These are phyloP conservation scores for Alternaria infectoria DNA, from an alignment of 2,329 filamentous ascomycete genomes.

Conservation along the genomic window DNA sequence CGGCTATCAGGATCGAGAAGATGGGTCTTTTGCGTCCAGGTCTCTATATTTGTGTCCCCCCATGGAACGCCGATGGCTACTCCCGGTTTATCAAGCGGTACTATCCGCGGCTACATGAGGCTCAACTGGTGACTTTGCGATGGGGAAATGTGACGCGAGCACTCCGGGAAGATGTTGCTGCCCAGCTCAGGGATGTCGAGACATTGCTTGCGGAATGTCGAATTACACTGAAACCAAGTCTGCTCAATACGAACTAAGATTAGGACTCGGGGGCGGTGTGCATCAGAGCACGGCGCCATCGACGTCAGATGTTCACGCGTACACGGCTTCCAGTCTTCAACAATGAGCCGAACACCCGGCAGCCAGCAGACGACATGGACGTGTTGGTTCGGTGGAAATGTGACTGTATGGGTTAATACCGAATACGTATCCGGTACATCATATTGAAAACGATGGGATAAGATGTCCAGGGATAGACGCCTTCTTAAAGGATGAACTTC, in stretches of 20 bases:
- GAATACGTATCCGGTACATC: background rate
- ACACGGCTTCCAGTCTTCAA: background rate
- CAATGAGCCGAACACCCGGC: background rate
- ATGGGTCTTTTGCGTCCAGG: background rate
- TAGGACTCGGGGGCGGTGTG: background rate
- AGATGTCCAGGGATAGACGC: background rate
- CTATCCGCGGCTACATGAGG: background rate
- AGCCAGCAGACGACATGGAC: background rate
- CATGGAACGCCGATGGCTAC: background rate
- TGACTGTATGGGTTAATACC: background rate
- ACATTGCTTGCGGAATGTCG: background rate
- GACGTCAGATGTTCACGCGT: background rate
- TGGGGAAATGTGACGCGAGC: background rate
- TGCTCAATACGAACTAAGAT: background rate
- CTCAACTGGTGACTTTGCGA: background rate
- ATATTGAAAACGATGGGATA: background rate
- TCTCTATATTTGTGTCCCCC: background rate
- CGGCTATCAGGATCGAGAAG: background rate
- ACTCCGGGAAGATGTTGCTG: background rate
- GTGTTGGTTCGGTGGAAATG: background rate
- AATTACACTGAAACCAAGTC: background rate
- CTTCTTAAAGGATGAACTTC: background rate
- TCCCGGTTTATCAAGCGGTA: background rate
- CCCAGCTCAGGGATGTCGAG: background rate
- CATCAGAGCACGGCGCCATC: background rate